Evolutionary conservation across 331 rosid genomes (phyloP).

Genomic region (Quercus tomentella): DNA sequence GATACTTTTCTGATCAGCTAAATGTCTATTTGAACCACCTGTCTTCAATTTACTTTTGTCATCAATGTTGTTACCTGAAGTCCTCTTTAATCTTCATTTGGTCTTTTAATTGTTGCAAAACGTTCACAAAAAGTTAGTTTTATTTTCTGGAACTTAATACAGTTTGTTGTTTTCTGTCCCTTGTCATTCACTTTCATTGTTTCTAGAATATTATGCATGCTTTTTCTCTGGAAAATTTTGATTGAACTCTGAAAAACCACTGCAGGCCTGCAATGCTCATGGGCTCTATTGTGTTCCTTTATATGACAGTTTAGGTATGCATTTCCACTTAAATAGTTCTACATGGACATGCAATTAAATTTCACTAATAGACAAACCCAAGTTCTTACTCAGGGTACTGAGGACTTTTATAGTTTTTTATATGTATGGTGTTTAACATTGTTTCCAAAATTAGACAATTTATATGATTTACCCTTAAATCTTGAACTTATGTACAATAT

Average conservation of each 20-base stretch:
- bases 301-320: constrained; percentile 89
- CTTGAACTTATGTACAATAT: constrained; percentile 1
- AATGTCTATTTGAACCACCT: too few relatives aligned
- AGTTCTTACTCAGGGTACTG: constrained; percentile 4
- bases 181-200: background rate
- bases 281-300: constrained; percentile 94
- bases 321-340: constrained; percentile 18
- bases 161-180: background rate
- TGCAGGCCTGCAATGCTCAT: constrained; percentile 99
- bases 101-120: background rate
- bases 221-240: constrained; percentile 12
- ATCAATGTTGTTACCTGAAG: background rate
- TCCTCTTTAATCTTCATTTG: background rate
- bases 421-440: constrained; percentile 5
- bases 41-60: too few relatives aligned
- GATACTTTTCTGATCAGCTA: too few relatives aligned
- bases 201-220: constrained; percentile 7
- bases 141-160: background rate
- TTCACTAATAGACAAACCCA: background rate
- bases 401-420: constrained; percentile 2
- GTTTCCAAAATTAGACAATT: background rate
- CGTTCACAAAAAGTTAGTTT: background rate
- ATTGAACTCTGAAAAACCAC: constrained; percentile 19
- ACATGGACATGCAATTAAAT: background rate
- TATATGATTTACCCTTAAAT: constrained; percentile 1